Evolutionary conservation across 108 stramenopile species (phyloP).

Genomic region (Discostella stelligeroides): DNA sequence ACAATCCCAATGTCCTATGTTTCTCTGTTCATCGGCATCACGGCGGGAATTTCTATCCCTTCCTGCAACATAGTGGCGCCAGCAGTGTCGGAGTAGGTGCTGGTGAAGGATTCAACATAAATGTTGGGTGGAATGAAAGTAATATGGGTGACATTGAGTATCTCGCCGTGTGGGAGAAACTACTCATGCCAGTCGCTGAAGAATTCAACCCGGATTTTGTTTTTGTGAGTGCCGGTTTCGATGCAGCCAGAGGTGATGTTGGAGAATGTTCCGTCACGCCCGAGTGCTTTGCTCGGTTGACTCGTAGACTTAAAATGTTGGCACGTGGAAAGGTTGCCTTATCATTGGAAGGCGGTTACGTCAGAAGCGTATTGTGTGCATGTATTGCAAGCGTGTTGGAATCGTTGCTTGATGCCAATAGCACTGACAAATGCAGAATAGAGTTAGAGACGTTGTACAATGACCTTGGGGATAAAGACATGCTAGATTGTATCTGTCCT

Average conservation of each 20-base stretch:
- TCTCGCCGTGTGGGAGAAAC: constrained; percentile 51
- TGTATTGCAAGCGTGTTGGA: constrained; percentile 49
- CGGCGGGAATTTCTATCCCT: constrained; percentile 65
- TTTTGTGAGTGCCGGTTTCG: constrained; percentile 87
- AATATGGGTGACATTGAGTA: constrained; percentile 81
- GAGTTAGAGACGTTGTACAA: constrained; percentile 28
- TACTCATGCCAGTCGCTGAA: constrained; percentile 67
- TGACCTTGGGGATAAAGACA: constrained; percentile 35
- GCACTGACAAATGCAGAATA: constrained; percentile 27
- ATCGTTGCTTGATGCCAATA: constrained; percentile 38
- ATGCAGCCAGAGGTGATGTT: constrained; percentile 78
- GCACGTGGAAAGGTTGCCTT: constrained; percentile 51
- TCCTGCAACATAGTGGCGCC: constrained; percentile 45
- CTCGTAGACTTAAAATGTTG: constrained; percentile 50
- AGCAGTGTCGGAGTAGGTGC: constrained; percentile 43
- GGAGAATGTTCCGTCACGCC: constrained; percentile 68
- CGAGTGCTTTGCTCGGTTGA: constrained; percentile 62
- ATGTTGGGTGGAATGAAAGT: constrained; percentile 77
- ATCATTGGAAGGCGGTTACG: constrained; percentile 63
- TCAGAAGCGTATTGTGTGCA: constrained; percentile 49
- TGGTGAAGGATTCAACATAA: constrained; percentile 71
- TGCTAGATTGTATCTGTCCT: constrained; percentile 45
- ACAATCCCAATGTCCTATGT: constrained; percentile 68
- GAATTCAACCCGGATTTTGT: constrained; percentile 75
- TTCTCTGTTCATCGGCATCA: constrained; percentile 77